phyloP scores from a whole-genome alignment of 2,329 filamentous ascomycete species.

The Phyllosticta ampelicida region DNA sequence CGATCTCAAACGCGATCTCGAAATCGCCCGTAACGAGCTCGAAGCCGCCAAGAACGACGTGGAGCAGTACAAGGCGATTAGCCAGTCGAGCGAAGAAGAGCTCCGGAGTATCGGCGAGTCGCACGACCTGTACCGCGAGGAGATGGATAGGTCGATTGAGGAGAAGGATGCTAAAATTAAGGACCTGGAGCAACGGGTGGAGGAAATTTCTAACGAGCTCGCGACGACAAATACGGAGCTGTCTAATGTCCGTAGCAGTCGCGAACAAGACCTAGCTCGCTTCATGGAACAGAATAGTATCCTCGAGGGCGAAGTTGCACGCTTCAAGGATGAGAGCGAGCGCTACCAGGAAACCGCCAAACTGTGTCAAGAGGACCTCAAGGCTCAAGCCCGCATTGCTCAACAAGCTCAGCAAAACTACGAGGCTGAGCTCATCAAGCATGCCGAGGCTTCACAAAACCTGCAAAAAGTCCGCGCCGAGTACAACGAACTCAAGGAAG shows the following conservation, averaged over 20 bases:
- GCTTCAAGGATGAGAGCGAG: constrained; percentile 75
- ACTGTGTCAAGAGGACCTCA: constrained; percentile 82
- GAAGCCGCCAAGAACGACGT: constrained; percentile 70
- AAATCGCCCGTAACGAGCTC: constrained; percentile 68
- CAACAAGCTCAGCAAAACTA: constrained; percentile 91
- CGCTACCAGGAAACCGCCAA: constrained; percentile 68
- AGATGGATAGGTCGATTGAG: constrained; percentile 64
- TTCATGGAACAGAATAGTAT: constrained; percentile 73
- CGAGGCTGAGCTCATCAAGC: constrained; percentile 86
- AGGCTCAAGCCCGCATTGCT: constrained; percentile 87
- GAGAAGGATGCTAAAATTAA: constrained; percentile 71
- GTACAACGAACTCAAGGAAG: constrained; percentile 69
- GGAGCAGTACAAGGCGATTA: constrained; percentile 81
- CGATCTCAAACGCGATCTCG: constrained; percentile 77
- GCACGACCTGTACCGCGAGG: constrained; percentile 77
- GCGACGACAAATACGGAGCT: constrained; percentile 73
- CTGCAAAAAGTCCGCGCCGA: constrained; percentile 70
- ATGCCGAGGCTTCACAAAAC: constrained; percentile 84
- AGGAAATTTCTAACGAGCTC: constrained; percentile 75
- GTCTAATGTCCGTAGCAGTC: constrained; percentile 65
- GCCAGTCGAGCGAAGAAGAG: constrained; percentile 78
- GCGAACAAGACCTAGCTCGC: constrained; percentile 59
- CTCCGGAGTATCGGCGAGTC: constrained; percentile 68
- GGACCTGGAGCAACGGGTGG: constrained; percentile 71
- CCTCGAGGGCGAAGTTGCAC: constrained; percentile 66